A percentile compares a stretch with the other conserved stretches of the same genome.
These are phyloP conservation scores for Gracilaria gracilis DNA, from an alignment of 23 red algal species.

Conservation along the genomic window DNA sequence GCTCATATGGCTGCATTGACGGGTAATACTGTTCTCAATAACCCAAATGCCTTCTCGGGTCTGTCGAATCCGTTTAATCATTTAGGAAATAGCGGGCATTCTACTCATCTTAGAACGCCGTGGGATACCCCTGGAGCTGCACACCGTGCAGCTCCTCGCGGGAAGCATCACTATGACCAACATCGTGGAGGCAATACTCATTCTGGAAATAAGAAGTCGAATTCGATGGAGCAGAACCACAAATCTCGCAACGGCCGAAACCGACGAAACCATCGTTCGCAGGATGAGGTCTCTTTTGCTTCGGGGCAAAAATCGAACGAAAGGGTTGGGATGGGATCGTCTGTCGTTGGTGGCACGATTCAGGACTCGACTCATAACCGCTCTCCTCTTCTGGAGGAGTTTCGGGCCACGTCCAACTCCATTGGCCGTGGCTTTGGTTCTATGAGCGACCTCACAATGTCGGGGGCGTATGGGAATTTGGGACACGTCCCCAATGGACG, in stretches of 20 bases:
- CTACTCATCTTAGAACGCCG: conserved; percentile 40
- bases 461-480: conserved; percentile 28
- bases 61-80: conserved; percentile 16
- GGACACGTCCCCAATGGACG: conserved; percentile 57
- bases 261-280: conserved; percentile 42
- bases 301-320: conserved; percentile 14
- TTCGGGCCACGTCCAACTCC: conserved; percentile 61
- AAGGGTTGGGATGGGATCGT: conserved; percentile 20
- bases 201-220: conserved; percentile 38
- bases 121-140: conserved; percentile 37
- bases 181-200: conserved; percentile 30
- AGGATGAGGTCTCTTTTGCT: conserved; percentile 52
- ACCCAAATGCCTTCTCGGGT: conserved; percentile 4
- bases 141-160: conserved; percentile 9
- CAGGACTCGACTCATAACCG: conserved; percentile 56
- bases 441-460: conserved; percentile 28
- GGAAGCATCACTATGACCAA: conserved; percentile 65
- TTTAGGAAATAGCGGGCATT: conserved; percentile 22
- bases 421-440: conserved; percentile 57
- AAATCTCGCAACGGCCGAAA: conserved; percentile 38
- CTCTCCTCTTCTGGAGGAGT: conserved; percentile 69
- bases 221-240: conserved; percentile 49
- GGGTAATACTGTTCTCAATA: conserved; percentile 43
- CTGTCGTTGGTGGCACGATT: conserved; percentile 35
- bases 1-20: conserved; percentile 82